A percentile compares a stretch with the other conserved stretches of the same genome.
phyloP scores from a whole-genome alignment of 352 stramenopile species.

The Pythium rhizo-oryzae region DNA sequence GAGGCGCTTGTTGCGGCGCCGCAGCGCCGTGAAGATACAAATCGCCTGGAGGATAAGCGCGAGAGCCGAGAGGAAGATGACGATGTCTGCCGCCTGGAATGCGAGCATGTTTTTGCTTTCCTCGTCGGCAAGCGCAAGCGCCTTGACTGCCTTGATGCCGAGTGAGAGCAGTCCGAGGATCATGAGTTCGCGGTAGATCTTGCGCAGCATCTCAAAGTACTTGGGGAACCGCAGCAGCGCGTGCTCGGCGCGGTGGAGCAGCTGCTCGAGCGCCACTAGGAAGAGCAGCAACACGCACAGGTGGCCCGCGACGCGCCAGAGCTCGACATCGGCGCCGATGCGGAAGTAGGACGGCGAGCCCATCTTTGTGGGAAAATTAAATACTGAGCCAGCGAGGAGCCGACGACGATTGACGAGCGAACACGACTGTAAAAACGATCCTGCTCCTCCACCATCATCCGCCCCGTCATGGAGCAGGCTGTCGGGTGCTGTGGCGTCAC shows the following conservation, averaged over 20 bases:
- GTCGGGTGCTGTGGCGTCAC: too few species aligned
- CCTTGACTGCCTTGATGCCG: constrained; percentile 29
- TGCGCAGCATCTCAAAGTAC: too few species aligned
- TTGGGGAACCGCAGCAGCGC: constrained; percentile 31
- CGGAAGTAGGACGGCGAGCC: constrained; percentile 29
- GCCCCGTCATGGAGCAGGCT: too few species aligned
- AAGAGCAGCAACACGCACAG: constrained; percentile 49
- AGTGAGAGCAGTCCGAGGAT: constrained; percentile 35
- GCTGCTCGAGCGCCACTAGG: constrained; percentile 28
- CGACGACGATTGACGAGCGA: too few species aligned
- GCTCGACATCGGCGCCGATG: constrained; percentile 52
- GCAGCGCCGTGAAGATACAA: constrained; percentile 29
- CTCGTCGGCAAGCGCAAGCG: constrained; percentile 12
- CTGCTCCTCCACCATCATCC: too few species aligned
- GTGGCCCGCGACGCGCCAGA: constrained; percentile 53
- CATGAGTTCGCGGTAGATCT: constrained; percentile 33
- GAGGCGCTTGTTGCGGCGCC: constrained; percentile 23
- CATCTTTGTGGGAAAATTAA: too few species aligned
- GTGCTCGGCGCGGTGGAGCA: constrained; percentile 29
- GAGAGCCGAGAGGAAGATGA: constrained; percentile 34
- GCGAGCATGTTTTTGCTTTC: constrained; percentile 25
- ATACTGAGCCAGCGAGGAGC: too few species aligned
- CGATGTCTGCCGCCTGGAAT: constrained; percentile 39
- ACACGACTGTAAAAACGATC: too few species aligned
- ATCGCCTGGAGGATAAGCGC: constrained; percentile 35